Evolutionary conservation across 129 eudicot genomes (phyloP).

Genomic region (Heracleum sosnowskyi): DNA sequence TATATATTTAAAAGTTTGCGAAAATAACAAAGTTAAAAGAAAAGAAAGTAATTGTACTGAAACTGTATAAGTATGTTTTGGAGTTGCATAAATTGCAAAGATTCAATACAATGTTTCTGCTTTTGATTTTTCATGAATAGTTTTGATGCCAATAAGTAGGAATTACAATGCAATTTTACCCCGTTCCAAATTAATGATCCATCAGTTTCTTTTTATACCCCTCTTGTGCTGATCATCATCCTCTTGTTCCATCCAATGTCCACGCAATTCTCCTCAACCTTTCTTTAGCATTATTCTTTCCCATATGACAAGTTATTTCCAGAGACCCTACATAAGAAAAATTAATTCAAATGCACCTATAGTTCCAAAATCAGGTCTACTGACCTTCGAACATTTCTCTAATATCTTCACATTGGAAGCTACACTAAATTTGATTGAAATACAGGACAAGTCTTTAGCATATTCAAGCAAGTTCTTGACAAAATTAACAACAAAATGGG

Average conservation of each 20-base stretch:
- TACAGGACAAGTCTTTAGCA: not conserved
- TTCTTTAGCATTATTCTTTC: constrained; percentile 1
- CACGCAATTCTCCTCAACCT: not conserved
- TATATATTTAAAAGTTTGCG: not conserved
- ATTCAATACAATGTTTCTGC: not conserved
- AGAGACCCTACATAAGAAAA: not conserved
- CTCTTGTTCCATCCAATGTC: not conserved
- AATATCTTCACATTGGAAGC: not conserved
- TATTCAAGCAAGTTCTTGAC: not conserved
- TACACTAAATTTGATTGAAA: not conserved
- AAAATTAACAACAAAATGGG: not conserved
- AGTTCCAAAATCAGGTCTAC: not conserved
- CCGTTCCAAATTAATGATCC: not conserved
- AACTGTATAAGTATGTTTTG: not conserved
- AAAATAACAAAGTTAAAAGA: not conserved
- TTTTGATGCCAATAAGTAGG: not conserved
- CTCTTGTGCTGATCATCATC: not conserved
- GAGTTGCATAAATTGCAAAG: not conserved
- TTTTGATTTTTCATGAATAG: not conserved
- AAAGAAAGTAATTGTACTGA: not conserved
- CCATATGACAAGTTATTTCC: constrained; percentile 6
- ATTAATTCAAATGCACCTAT: not conserved
- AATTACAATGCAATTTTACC: not conserved
- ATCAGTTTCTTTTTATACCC: not conserved
- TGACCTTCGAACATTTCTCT: not conserved